Base-by-base conservation (phyloP, 2,329 filamentous ascomycete genomes). In the Colletotrichum orchidophilum region DNA sequence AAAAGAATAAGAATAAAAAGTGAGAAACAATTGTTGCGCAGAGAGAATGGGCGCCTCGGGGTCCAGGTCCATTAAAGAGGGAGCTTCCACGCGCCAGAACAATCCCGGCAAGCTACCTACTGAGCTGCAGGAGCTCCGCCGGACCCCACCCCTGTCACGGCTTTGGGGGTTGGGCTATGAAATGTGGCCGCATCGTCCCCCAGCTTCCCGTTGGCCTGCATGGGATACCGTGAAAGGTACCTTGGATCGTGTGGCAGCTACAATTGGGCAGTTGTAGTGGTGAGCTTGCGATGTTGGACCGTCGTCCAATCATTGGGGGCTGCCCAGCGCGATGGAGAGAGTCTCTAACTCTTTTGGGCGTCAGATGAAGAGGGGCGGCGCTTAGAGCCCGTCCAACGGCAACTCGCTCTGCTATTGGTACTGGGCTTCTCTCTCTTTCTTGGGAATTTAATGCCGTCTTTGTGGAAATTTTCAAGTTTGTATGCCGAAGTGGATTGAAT, bases 351-450 rank as follows among this genome's bases (percentile, higher is more conserved):
- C 29, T 46, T 72, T 61, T 58, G 35, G 70, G 70, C 60, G 60
- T 66, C 60, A 65, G 70, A 27, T 70, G 60, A 70, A 63, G 70
- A 66, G 66, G 65, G 70, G 60, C 66, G 70, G 70, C 70, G 70
- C 70, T 72, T 72, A 72, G 31, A 70, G 49, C 24, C 24, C 60
- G 60, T 49, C 64, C 61, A 61, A 57, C 66, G 35, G 60, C 60
- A 54, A 57, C 31, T 8, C 52, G 46, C 42, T 31, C 52, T 70
- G 18, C 53, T 15, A 64, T 70, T 70, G 65, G 69, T 27, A 15
- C 55, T 50, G 27, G 21, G 11, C n/a, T 61, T 42, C 42, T 58
- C 29, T 13, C 26, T 64, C 18, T 46, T 31, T 12, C 29, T 69
- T 52, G 57, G 39, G 39, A 46, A 46, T 46, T 8, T n/a, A 6